These are phyloP conservation scores for Leptographium wingfieldii DNA, from an alignment of 2,329 filamentous ascomycete genomes.

Conservation along the genomic window DNA sequence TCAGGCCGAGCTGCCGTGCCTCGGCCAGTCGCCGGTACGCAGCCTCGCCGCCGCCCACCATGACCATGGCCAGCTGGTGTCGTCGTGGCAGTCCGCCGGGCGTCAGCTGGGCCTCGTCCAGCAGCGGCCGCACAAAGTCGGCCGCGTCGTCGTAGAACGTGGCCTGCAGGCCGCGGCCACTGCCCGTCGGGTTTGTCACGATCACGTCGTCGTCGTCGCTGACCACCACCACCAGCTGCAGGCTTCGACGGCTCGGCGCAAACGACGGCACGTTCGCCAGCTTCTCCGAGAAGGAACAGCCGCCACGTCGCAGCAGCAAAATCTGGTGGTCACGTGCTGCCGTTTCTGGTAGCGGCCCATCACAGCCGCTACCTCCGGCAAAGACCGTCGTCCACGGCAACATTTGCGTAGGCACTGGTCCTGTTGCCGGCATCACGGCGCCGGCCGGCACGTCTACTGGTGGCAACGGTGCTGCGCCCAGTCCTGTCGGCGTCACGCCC, in stretches of 20 bases:
- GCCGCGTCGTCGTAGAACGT: slow-evolving; percentile 17
- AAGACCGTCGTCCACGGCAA: slow-evolving; percentile 61
- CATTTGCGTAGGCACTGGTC: slow-evolving; percentile 24
- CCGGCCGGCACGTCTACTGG: slow-evolving; percentile 27
- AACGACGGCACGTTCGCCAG: slow-evolving; percentile 73
- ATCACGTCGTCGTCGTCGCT: slow-evolving; percentile 37
- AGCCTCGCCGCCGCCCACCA: slow-evolving; percentile 60
- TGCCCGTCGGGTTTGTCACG: not conserved
- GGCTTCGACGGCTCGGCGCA: slow-evolving; percentile 40
- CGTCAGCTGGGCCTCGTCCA: slow-evolving; percentile 64
- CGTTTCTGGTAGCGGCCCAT: slow-evolving; percentile 37
- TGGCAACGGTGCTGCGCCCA: slow-evolving; percentile 37
- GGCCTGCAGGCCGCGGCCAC: slow-evolving; percentile 8
- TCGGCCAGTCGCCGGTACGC: slow-evolving; percentile 50
- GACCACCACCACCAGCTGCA: slow-evolving; percentile 76
- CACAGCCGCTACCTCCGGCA: slow-evolving; percentile 58
- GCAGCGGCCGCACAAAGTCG: slow-evolving; percentile 44
- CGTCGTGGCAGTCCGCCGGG: slow-evolving; percentile 55
- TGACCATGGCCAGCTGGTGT: slow-evolving; percentile 68
- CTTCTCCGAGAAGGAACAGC: slow-evolving; percentile 76
- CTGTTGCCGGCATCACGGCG: slow-evolving; percentile 18
- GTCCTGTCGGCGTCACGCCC: slow-evolving; percentile 21
- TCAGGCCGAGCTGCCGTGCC: slow-evolving; percentile 59
- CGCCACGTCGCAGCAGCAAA: slow-evolving; percentile 69
- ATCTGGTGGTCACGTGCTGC: slow-evolving; percentile 53